These are phyloP conservation scores for Lactarius vividus DNA, from an alignment of 768 basidiomycete genomes.

Conservation along the genomic window DNA sequence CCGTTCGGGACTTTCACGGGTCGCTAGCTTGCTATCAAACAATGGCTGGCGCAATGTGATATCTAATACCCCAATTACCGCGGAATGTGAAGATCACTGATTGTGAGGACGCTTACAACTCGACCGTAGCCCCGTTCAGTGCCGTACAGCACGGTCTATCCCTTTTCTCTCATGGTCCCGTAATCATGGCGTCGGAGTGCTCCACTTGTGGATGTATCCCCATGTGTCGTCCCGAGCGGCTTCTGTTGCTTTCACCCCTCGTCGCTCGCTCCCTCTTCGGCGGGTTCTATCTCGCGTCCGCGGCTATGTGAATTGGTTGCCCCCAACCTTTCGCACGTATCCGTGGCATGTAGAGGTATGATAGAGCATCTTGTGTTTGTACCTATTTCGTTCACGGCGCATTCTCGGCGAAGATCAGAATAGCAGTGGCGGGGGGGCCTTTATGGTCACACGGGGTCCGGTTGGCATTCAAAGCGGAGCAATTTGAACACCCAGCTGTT, in stretches of 20 bases:
- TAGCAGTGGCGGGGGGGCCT: not conserved
- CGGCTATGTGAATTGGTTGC: not conserved
- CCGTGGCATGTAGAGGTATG: not conserved
- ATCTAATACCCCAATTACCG: conserved; percentile 3
- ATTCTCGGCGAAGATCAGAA: conserved; percentile 2
- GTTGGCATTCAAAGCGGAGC: not conserved
- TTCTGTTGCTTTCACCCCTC: not conserved
- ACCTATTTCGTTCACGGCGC: not conserved
- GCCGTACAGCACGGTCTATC: not conserved
- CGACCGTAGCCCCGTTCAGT: conserved; percentile 3
- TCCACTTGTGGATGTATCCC: not conserved
- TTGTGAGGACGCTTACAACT: conserved; percentile 1
- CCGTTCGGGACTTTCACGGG: not conserved
- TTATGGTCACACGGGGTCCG: not conserved
- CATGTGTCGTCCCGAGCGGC: not conserved
- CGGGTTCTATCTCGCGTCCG: not conserved
- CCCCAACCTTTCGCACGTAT: not conserved
- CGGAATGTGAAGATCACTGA: conserved; percentile 10
- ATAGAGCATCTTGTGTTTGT: not conserved
- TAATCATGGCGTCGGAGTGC: not conserved
- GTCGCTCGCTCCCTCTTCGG: not conserved
- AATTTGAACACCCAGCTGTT: too few relatives aligned
- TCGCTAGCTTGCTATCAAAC: not conserved
- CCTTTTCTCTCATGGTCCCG: conserved; percentile 3
- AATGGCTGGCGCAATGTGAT: conserved; percentile 13